Base-by-base conservation (phyloP, 768 basidiomycete genomes). In the Mycena amicta region DNA sequence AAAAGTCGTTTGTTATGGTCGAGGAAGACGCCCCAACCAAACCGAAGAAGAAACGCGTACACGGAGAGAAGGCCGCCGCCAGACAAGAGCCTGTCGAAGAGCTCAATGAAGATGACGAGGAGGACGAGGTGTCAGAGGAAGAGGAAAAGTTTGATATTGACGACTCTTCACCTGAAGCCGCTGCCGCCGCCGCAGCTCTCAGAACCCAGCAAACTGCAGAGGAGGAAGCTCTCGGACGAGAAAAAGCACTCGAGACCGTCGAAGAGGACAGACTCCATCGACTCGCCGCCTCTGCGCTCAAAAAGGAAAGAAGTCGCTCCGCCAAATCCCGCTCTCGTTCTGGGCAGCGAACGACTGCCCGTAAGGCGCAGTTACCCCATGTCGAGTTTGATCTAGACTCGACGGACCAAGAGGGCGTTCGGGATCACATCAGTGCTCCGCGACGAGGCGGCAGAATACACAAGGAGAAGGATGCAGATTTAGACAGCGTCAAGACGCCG, bases 1-100 rank as follows among this genome's bases (percentile, higher is more conserved):
- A 99, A 70, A 99, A 98, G 71, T 97, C 95, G 5, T 98, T 98
- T 65, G 97, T 98, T 41, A 92, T 99, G 20, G 93, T 99, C 23
- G 97, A 98, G 71, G 95, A 97, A 68, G 58, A 64, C 27, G 87
- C 84, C 29, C 85, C 88, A 1, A 67, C 75, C 16, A 83, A 83
- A 63, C 68, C 62, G 5, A 75, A 71, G 59, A 72, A 66, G 55
- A 75, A 68, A 53, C 64, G 53, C 27, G 50, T 52, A 6, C 45
- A 40, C n/a, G n/a, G 50, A 22, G n/a, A n/a, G n/a, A n/a, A n/a
- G n/a, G n/a, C n/a, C n/a, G n/a, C n/a, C n/a, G n/a, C n/a, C n/a
- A n/a, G n/a, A n/a, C 59, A 63, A 6, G 63, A 68, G 23, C 54
- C 46, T 39, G 63, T 60, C 27, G 74, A 78, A 39, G 79, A 78